Evolutionary conservation across 2,329 filamentous ascomycete species (phyloP), one percentile per base, ranked within the genome.

Genomic region (Fulvia fulva): DNA sequence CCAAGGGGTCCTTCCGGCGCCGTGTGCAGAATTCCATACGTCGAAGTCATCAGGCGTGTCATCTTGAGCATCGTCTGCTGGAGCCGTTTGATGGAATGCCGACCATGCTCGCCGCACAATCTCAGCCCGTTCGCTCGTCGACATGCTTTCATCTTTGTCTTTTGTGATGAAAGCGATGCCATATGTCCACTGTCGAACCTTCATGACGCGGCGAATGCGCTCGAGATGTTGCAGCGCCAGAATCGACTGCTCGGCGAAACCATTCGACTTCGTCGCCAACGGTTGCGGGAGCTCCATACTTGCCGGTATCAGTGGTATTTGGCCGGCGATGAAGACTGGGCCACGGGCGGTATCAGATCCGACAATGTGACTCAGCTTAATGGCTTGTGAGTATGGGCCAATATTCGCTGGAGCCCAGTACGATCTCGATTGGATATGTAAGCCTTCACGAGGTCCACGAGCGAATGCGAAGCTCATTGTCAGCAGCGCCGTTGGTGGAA

Each of bases 401-500:
- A 99, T 97, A 70, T 97, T 97, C 21, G 94, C 93, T 0, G 94
- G 94, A 0, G 94, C 94, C 94, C 94, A 99, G 79, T 97, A 97
- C 11, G 91, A 96, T 41, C 90, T 81, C 3, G 89, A 92, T 75
- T 97, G 94, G 5, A 99, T 92, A 72, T 99, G 94, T 1, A 97
- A 81, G 0, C 75, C 89, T 56, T 68, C 65, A 30, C 78, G 73
- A 41, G 59, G 55, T 19, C 65, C 63, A 43, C 23, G 28, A 1
- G 53, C 22, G 12, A 81, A 67, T 11, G 80, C 71, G 28, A 82
- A 72, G 19, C 81, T 83, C 21, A 86, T 74, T 61, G 93, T 81
- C 16, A 89, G 82, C 59, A 86, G 81, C 52, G 81, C 75, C 9
- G 79, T 80, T 0, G 70, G 49, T 0, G 89, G 88, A 7, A 97